Evolutionary conservation across 2,329 filamentous ascomycete genomes (phyloP).

Genomic region (Xylariaceae sp.): DNA sequence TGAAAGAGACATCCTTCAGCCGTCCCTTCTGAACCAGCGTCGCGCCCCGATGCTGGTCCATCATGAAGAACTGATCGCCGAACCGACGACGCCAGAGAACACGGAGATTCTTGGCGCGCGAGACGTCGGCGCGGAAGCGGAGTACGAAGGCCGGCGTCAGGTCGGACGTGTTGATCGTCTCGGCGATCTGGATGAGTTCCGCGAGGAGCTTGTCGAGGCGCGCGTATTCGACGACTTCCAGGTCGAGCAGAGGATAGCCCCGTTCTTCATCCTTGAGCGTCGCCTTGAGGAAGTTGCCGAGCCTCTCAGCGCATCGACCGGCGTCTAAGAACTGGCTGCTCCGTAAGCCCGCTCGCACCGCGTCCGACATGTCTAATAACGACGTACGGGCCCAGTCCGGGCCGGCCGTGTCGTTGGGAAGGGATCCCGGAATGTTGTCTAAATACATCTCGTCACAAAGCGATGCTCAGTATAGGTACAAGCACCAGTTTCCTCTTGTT

Average conservation of each 20-base stretch:
- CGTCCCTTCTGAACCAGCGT: slow-evolving; percentile 34
- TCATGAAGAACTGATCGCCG: slow-evolving; percentile 39
- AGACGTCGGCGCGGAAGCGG: slow-evolving; percentile 32
- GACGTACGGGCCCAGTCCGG: slow-evolving; percentile 18
- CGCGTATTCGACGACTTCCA: slow-evolving; percentile 36
- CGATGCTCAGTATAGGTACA: slow-evolving; percentile 1
- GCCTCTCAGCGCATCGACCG: slow-evolving; percentile 32
- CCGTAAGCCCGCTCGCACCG: slow-evolving; percentile 35
- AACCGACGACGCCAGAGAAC: slow-evolving; percentile 42
- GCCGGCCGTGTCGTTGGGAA: slow-evolving; percentile 16
- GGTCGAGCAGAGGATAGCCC: slow-evolving; percentile 31
- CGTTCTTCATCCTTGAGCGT: slow-evolving; percentile 36
- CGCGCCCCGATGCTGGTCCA: slow-evolving; percentile 40
- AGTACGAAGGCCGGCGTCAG: slow-evolving; percentile 26
- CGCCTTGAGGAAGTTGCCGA: slow-evolving; percentile 37
- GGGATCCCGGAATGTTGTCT: slow-evolving; percentile 17
- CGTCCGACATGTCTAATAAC: slow-evolving; percentile 39
- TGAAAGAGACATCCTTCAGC: slow-evolving; percentile 39
- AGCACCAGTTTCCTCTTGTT: background rate
- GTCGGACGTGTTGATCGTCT: slow-evolving; percentile 34
- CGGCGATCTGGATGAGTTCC: slow-evolving; percentile 37
- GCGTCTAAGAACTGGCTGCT: slow-evolving; percentile 31
- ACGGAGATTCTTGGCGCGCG: slow-evolving; percentile 37
- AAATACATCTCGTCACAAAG: background rate
- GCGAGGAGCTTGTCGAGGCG: slow-evolving; percentile 37